Evolutionary conservation across 345 rosid genomes (phyloP).

Genomic region (Streptanthus diversifolius): DNA sequence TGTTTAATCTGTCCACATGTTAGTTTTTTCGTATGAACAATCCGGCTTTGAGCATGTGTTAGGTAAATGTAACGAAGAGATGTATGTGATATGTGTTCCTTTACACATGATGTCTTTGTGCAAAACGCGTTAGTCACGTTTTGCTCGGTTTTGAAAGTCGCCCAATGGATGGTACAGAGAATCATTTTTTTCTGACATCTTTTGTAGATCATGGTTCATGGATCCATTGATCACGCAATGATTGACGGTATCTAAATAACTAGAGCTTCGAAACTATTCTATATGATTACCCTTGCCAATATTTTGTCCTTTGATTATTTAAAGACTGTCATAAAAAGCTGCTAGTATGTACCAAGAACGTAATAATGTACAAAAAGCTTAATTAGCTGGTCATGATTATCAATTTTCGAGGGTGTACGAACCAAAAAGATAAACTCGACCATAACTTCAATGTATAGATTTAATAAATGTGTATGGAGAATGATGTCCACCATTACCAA

Average conservation of each 20-base stretch:
- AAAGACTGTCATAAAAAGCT: neutral
- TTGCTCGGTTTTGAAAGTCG: neutral
- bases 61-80: neutral
- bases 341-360: neutral
- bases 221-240: neutral
- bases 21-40: neutral
- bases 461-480: conserved; percentile 17
- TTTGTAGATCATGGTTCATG: neutral
- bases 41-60: neutral
- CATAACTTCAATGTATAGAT: neutral
- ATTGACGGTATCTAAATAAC: too few species aligned
- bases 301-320: neutral
- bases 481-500: conserved; percentile 11
- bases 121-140: neutral
- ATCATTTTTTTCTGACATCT: neutral
- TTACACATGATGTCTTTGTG: neutral
- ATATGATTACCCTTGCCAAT: neutral
- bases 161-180: neutral
- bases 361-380: neutral
- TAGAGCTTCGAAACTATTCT: neutral
- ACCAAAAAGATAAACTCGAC: neutral
- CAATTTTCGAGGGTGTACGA: neutral
- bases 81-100: neutral
- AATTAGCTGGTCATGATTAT: neutral
- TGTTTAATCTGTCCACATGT: neutral